Evolutionary conservation across 2,329 filamentous ascomycete genomes (phyloP).

Genomic region (Plectosphaerella cucumerina): DNA sequence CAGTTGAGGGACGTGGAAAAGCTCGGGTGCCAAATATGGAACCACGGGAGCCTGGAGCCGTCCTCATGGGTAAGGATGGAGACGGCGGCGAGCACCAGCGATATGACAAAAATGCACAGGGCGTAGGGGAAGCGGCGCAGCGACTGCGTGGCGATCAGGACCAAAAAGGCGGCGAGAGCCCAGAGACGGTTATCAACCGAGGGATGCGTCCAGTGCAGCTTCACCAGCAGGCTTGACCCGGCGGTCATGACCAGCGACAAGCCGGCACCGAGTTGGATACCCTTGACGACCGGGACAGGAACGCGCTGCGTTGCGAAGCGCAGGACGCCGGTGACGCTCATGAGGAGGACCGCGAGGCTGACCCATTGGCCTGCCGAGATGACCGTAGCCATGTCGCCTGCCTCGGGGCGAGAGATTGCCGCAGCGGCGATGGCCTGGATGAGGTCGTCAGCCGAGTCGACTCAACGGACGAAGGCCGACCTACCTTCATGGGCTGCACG

Average conservation of each 20-base stretch:
- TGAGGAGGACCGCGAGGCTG: slow-evolving; percentile 64
- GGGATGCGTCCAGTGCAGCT: slow-evolving; percentile 64
- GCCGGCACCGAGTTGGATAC: slow-evolving; percentile 90
- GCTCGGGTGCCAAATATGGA: slow-evolving; percentile 58
- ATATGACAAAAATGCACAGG: slow-evolving; percentile 64
- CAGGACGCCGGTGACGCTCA: slow-evolving; percentile 77
- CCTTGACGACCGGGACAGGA: slow-evolving; percentile 85
- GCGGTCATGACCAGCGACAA: slow-evolving; percentile 78
- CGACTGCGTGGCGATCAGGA: slow-evolving; percentile 64
- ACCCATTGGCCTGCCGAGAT: slow-evolving; percentile 77
- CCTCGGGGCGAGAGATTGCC: slow-evolving; percentile 67
- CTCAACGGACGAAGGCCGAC: neutral
- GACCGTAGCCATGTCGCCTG: slow-evolving; percentile 49
- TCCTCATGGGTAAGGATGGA: slow-evolving; percentile 25
- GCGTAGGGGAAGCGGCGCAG: slow-evolving; percentile 72
- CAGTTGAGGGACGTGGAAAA: slow-evolving; percentile 41
- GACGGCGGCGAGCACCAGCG: slow-evolving; percentile 59
- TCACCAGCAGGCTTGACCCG: slow-evolving; percentile 62
- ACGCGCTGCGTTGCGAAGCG: slow-evolving; percentile 68
- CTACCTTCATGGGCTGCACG: slow-evolving; percentile 78
- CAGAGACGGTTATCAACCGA: slow-evolving; percentile 76
- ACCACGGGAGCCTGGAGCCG: slow-evolving; percentile 37
- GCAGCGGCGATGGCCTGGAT: slow-evolving; percentile 77
- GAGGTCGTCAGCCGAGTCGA: neutral
- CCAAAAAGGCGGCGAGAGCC: slow-evolving; percentile 68